Evolutionary conservation across 805 yeast genomes (phyloP), one percentile per base, ranked within the genome.

Genomic region (Yarrowia sp.): DNA sequence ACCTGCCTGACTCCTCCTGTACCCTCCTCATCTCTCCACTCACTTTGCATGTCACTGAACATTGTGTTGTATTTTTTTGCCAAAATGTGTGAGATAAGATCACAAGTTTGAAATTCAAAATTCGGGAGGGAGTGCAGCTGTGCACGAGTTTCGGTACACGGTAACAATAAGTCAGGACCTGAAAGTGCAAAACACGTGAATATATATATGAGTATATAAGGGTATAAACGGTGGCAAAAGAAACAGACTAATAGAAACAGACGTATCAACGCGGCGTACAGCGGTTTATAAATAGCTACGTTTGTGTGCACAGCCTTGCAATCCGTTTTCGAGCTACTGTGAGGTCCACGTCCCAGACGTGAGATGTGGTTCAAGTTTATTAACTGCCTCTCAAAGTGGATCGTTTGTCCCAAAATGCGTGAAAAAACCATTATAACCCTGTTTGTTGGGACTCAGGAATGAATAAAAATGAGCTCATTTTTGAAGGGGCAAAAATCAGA

Each of bases 31-130:
- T 35, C 21, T 26, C 26, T 1, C n/a, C 41, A 69, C 79, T 69
- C 70, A 76, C 79, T 76, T 66, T 76, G 75, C 35, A 70, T 59
- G 40, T 67, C 69, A 32, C 66, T 66, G 35, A 67, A 62, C 69
- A 68, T 66, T 67, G 65, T 67, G 17, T 49, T 35, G 21, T 14
- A 16, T 35, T 62, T 19, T 35, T 26, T 24, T 14, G 12, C 17
- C 16, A 6, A n/a, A n/a, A 35, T n/a, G 21, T 35, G 40, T 35
- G 40, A 28, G 40, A 40, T 48, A 48, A 48, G 40, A 46, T 48
- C 54, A 48, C 54, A 32, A 48, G 36, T 32, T 24, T 17, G 14
- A 32, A 48, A 32, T 48, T 32, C 33, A 32, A 48, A 46, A 21
- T 17, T 16, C 16, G 19, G 32, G 49, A 8, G 28, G 30, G 33